phyloP scores from a whole-genome alignment of 805 yeast species.

The Candida insectorum region DNA sequence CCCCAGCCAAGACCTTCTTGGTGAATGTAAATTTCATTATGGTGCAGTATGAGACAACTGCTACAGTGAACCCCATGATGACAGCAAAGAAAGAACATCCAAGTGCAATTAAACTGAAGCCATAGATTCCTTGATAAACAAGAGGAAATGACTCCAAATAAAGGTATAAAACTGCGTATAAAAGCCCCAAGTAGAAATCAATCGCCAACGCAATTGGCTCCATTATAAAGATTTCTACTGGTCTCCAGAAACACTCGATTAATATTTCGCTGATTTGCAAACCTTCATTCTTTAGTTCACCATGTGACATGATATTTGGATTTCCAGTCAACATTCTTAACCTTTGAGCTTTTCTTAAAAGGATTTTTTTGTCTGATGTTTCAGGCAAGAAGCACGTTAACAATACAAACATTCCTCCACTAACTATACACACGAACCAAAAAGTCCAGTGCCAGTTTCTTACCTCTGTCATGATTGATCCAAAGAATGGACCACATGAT shows the following conservation, averaged over 20 bases:
- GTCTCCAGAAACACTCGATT: constrained; percentile 44
- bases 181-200: constrained; percentile 48
- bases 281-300: constrained; percentile 29
- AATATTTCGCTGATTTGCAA: constrained; percentile 16
- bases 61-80: constrained; percentile 46
- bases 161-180: constrained; percentile 52
- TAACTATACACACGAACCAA: constrained; percentile 46
- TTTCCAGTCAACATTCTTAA: constrained; percentile 50
- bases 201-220: constrained; percentile 60
- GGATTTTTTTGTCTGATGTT: constrained; percentile 41
- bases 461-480: constrained; percentile 52
- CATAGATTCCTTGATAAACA: constrained; percentile 41
- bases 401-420: constrained; percentile 34
- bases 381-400: constrained; percentile 46
- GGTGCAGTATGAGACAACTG: constrained; percentile 27
- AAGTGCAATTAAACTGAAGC: constrained; percentile 43
- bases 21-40: constrained; percentile 21
- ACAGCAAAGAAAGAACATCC: constrained; percentile 49
- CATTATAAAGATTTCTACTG: constrained; percentile 42
- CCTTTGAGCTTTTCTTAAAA: constrained; percentile 46
- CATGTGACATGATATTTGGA: constrained; percentile 37
- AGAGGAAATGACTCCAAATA: constrained; percentile 55
- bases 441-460: constrained; percentile 54
- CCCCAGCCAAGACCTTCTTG: constrained; percentile 17
- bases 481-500: constrained; percentile 53